Evolutionary conservation across 2,329 filamentous ascomycete genomes (phyloP).

Genomic region (Cryphonectria parasitica): DNA sequence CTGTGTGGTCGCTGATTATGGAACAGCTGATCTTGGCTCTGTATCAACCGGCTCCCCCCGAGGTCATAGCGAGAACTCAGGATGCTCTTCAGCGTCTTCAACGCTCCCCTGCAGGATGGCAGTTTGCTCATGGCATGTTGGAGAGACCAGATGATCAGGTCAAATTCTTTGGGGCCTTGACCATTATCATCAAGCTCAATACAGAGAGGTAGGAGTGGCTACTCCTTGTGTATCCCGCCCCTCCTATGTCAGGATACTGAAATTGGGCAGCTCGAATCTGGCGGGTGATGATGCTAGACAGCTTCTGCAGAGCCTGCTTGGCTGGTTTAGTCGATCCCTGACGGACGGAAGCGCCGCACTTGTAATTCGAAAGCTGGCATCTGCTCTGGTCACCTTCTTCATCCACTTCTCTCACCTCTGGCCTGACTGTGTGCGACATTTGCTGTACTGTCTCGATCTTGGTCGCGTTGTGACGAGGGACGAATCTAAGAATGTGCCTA

Average conservation of each 20-base stretch:
- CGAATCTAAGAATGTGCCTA: conserved; percentile 48
- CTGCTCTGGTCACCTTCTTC: conserved; percentile 77
- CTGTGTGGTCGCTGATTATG: conserved; percentile 11
- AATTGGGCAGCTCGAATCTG: conserved; percentile 49
- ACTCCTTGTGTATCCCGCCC: not conserved
- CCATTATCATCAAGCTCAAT: conserved; percentile 92
- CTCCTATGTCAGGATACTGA: not conserved
- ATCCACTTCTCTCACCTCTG: conserved; percentile 71
- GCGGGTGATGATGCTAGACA: conserved; percentile 60
- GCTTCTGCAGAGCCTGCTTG: conserved; percentile 63
- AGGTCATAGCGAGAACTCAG: conserved; percentile 60
- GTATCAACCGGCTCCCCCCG: conserved; percentile 56
- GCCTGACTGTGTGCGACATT: conserved; percentile 66
- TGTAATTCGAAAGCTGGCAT: conserved; percentile 74
- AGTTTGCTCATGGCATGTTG: conserved; percentile 77
- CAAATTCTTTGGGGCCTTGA: conserved; percentile 90
- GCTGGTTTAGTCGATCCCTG: conserved; percentile 64
- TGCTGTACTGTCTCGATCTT: conserved; percentile 61
- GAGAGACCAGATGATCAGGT: conserved; percentile 71
- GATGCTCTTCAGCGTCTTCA: conserved; percentile 79
- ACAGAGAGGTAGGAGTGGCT: conserved; percentile 68
- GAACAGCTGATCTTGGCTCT: conserved; percentile 54
- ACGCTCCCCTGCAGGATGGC: conserved; percentile 80
- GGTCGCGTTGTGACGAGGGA: conserved; percentile 53
- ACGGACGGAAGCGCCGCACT: conserved; percentile 57